phyloP scores from a whole-genome alignment of 345 rosid genomes.

The Trapa incisa region DNA sequence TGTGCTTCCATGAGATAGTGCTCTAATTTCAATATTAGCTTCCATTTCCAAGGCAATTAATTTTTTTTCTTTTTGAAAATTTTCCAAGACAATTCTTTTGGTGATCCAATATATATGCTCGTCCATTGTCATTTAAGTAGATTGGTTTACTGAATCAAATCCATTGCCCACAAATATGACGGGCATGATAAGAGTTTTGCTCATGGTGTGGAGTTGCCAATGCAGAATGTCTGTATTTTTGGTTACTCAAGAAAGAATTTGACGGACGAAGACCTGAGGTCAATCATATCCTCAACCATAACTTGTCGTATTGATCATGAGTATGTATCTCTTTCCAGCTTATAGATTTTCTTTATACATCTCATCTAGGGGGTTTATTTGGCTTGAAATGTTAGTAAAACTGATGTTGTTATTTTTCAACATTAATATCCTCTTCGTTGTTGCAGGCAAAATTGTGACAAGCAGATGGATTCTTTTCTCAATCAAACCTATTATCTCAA shows the following conservation, averaged over 20 bases:
- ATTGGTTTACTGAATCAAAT: background rate
- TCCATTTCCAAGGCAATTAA: background rate
- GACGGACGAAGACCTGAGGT: slow-evolving; percentile 59
- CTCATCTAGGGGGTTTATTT: background rate
- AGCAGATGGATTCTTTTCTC: slow-evolving; percentile 53
- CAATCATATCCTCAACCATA: slow-evolving; percentile 51
- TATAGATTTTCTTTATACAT: background rate
- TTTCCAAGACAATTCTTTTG: background rate
- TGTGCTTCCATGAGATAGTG: background rate
- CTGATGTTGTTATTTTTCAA: background rate
- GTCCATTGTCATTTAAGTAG: background rate
- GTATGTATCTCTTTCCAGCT: slow-evolving; percentile 21
- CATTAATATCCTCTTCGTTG: background rate
- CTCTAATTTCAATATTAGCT: background rate
- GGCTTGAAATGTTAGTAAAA: background rate
- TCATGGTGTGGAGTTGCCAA: background rate
- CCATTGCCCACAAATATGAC: background rate
- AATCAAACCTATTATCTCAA: slow-evolving; percentile 46
- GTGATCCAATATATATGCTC: background rate
- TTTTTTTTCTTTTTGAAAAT: no score
- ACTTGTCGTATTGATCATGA: slow-evolving; percentile 70
- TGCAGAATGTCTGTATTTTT: slow-evolving; percentile 52
- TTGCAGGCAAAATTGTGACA: slow-evolving; percentile 50
- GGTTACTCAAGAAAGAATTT: slow-evolving; percentile 67
- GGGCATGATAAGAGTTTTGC: slow-evolving; percentile 1